Evolutionary conservation across 805 yeast genomes (phyloP), one percentile per base, ranked within the genome.

Genomic region (Debaryomyces tyrocola): DNA sequence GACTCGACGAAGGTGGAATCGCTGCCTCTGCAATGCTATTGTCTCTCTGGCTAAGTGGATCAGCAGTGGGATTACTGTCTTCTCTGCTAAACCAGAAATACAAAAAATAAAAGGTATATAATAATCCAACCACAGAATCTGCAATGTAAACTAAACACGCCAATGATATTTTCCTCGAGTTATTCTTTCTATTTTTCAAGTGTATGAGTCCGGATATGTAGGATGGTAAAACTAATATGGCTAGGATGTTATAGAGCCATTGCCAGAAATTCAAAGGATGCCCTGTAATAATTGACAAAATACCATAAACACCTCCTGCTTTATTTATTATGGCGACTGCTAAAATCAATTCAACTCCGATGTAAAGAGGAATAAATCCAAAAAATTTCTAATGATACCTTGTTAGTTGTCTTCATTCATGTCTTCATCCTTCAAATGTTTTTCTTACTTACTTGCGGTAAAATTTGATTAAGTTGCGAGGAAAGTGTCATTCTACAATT

Each of bases 251-350:
- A 53, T 84, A 81, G 1, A 86, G 48, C 94, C 96, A 87, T 61
- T 92, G 97, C 69, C 87, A 70, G 49, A 84, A 79, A 49, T 83
- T 84, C 45, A 91, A 74, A 2, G 94, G 94, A 60, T 91, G 96
- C 1, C 96, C 94, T 0, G 97, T 91, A 58, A 92, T 78, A 20
- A 92, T 64, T 0, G 97, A 90, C 18, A 90, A 70, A 31, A 92
- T 71, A 24, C 97, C 99, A 64, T 85, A 92, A 17, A 83, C 73
- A 8, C 98, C 97, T 48, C 96, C 83, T 54, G 91, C 88, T 62
- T 91, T 91, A 70, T 92, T 92, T 52, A 91, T 75, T 33, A 90
- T 78, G 12, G 91, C 86, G 33, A 87, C 73, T 1, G 88, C 85
- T 4, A 90, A 73, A 17, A 86, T 80, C 1, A 89, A 63, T 63